Percentiles rank a stretch among this genome's conserved stretches.
Evolutionary conservation across 108 stramenopile genomes (phyloP).

Genomic region (Epithemia pelagica): DNA sequence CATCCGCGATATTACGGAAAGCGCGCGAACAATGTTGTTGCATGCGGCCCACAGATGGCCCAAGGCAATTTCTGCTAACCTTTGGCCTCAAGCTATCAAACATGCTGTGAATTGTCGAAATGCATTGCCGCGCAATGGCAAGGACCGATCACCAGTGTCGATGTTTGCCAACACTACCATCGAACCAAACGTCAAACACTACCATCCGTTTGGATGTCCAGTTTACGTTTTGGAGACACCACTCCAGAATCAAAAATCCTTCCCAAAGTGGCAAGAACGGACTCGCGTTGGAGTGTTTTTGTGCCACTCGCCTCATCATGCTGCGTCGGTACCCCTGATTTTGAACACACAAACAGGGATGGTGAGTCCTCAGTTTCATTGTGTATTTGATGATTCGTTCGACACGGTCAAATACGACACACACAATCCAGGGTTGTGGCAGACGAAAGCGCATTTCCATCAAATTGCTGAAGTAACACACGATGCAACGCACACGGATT

Average conservation of each 20-base stretch:
- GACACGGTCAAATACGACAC: no score
- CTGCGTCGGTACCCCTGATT: conserved; percentile 21
- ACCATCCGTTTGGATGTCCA: conserved; percentile 27
- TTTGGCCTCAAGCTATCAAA: conserved; percentile 31
- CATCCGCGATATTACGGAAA: conserved; percentile 28
- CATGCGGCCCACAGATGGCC: conserved; percentile 38
- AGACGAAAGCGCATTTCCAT: no score
- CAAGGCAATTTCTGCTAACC: conserved; percentile 2
- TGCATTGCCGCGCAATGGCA: background rate
- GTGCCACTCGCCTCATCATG: no score
- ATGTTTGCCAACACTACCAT: conserved; percentile 6
- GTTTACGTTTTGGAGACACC: conserved; percentile 2
- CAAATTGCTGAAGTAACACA: no score
- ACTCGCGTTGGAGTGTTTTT: no score
- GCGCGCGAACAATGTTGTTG: conserved; percentile 36
- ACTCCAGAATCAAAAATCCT: no score
- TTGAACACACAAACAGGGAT: conserved; percentile 18
- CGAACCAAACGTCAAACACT: conserved; percentile 3
- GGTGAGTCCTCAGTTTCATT: conserved; percentile 24
- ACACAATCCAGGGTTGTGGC: no score
- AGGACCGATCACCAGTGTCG: conserved; percentile 8
- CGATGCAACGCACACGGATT: no score
- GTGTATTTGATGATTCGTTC: conserved; percentile 25
- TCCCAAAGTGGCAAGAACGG: conserved; percentile 10
- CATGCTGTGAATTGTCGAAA: conserved; percentile 23